These are phyloP conservation scores for Arthrobotrys conoides DNA, from an alignment of 2,329 filamentous ascomycete species.

Conservation along the genomic window DNA sequence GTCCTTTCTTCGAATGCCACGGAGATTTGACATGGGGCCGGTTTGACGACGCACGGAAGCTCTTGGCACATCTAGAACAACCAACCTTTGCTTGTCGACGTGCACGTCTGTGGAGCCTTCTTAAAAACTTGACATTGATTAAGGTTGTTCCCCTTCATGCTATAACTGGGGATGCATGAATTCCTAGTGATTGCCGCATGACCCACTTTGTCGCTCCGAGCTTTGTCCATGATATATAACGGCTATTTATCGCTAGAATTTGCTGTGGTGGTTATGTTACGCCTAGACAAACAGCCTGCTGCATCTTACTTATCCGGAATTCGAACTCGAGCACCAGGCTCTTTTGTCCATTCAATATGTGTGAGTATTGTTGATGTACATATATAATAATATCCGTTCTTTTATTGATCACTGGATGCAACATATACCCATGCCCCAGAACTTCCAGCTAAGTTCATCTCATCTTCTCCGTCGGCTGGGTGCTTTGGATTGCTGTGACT, in stretches of 20 bases:
- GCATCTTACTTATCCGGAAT: slow-evolving; percentile 56
- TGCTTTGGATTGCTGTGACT: slow-evolving; percentile 29
- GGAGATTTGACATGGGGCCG: slow-evolving; percentile 51
- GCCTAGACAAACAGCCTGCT: slow-evolving; percentile 55
- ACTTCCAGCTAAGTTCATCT: slow-evolving; percentile 44
- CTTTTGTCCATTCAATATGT: slow-evolving; percentile 25
- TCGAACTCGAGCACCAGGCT: slow-evolving; percentile 33
- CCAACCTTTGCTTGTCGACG: slow-evolving; percentile 26
- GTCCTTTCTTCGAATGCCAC: slow-evolving; percentile 15
- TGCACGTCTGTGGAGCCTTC: slow-evolving; percentile 29
- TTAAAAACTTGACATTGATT: slow-evolving; percentile 24
- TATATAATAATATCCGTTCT: slow-evolving; percentile 55
- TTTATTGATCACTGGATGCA: slow-evolving; percentile 52
- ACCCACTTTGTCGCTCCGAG: slow-evolving; percentile 52
- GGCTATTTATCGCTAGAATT: slow-evolving; percentile 53
- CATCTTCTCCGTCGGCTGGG: slow-evolving; percentile 45
- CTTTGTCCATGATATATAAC: slow-evolving; percentile 50
- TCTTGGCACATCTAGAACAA: slow-evolving; percentile 61
- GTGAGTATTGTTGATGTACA: slow-evolving; percentile 52
- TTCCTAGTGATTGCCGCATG: slow-evolving; percentile 54
- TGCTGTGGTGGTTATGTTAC: slow-evolving; percentile 41
- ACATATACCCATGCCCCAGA: slow-evolving; percentile 53
- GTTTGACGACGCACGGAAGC: slow-evolving; percentile 59
- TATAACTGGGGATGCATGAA: slow-evolving; percentile 19
- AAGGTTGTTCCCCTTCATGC: slow-evolving; percentile 21